Evolutionary conservation across 2,329 filamentous ascomycete species (phyloP).

Genomic region (Diplodia mutila): DNA sequence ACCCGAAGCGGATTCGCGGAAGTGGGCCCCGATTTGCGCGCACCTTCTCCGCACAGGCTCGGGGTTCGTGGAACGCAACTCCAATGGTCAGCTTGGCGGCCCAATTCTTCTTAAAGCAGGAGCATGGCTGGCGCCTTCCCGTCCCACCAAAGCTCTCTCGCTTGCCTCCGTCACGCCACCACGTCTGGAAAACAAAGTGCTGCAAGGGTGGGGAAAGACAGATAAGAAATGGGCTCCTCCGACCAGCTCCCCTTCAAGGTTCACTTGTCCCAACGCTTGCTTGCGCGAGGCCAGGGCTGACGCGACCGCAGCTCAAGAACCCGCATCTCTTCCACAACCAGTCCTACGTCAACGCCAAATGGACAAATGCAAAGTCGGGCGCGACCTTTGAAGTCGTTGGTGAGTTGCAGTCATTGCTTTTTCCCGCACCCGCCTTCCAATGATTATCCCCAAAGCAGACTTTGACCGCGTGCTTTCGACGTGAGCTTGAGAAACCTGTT

Average conservation of each 20-base stretch:
- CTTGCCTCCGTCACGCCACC: neutral
- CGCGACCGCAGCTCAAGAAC: constrained; percentile 54
- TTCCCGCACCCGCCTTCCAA: neutral
- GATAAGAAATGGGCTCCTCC: constrained; percentile 35
- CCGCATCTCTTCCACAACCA: constrained; percentile 58
- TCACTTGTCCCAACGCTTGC: neutral
- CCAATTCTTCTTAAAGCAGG: constrained; percentile 13
- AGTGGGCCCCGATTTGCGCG: neutral
- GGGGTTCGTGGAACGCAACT: neutral
- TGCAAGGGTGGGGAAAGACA: neutral
- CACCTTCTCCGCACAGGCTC: constrained; percentile 8
- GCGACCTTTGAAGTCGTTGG: constrained; percentile 62
- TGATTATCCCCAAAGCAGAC: constrained; percentile 6
- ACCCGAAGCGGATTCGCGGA: constrained; percentile 11
- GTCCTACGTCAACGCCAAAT: constrained; percentile 59
- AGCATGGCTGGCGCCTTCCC: neutral
- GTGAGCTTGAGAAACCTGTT: neutral
- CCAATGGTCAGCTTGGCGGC: neutral
- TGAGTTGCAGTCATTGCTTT: constrained; percentile 34
- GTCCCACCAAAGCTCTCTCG: neutral
- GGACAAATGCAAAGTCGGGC: constrained; percentile 60
- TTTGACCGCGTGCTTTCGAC: neutral
- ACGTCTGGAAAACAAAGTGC: neutral
- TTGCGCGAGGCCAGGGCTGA: constrained; percentile 12
- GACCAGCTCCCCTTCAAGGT: constrained; percentile 51